phyloP scores from a whole-genome alignment of 352 stramenopile species.

The Globisporangium camurandrum region DNA sequence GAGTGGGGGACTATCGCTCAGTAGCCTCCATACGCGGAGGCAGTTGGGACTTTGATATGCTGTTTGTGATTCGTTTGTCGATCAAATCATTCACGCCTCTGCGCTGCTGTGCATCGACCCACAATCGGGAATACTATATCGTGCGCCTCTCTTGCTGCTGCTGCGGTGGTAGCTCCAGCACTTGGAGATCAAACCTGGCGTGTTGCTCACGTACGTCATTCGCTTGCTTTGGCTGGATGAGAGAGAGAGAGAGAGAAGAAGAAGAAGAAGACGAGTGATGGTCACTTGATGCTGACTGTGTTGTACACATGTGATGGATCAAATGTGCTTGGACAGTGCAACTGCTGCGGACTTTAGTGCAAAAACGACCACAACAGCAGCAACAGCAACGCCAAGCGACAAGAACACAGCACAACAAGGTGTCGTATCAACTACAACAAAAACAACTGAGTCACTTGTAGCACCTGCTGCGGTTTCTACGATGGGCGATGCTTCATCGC shows the following conservation, averaged over 20 bases:
- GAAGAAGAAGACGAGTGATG: neutral
- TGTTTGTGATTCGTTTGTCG: no score
- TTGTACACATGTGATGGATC: neutral
- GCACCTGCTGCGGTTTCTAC: neutral
- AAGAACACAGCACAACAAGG: neutral
- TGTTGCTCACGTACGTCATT: constrained; percentile 63
- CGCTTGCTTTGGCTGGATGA: neutral
- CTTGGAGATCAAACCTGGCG: constrained; percentile 80
- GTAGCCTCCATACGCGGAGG: no score
- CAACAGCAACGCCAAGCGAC: neutral
- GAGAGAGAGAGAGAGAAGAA: no score
- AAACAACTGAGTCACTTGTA: neutral
- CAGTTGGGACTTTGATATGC: no score
- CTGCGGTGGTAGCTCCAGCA: constrained; percentile 40
- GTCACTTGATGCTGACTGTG: neutral
- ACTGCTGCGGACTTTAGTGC: constrained; percentile 35
- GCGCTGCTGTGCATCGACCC: neutral
- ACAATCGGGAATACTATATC: constrained; percentile 7
- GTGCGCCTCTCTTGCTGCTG: constrained; percentile 18
- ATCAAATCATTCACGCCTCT: neutral
- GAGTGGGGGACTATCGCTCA: no score
- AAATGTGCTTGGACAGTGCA: constrained; percentile 22
- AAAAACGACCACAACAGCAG: constrained; percentile 12
- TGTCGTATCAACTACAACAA: neutral
- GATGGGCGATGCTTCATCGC: neutral